phyloP scores from a whole-genome alignment of 2,329 filamentous ascomycete species.

The Colletotrichum tanaceti region DNA sequence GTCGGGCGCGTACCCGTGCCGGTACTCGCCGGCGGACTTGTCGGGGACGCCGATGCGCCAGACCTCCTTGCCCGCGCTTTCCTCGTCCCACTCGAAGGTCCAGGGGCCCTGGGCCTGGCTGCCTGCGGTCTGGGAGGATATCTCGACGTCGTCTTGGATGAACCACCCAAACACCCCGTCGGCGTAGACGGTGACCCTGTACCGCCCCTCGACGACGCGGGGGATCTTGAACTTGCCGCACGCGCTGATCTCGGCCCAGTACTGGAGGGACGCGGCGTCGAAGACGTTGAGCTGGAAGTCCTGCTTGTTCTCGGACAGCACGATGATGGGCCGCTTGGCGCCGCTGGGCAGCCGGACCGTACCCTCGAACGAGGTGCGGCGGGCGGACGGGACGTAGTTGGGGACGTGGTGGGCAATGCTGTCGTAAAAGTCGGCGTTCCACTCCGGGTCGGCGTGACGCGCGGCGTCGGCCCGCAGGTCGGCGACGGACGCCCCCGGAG shows the following conservation, averaged over 20 bases:
- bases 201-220: constrained; percentile 67
- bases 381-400: constrained; percentile 66
- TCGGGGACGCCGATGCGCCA: constrained; percentile 73
- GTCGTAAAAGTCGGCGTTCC: constrained; percentile 72
- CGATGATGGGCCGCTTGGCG: constrained; percentile 64
- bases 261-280: constrained; percentile 68
- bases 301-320: constrained; percentile 56
- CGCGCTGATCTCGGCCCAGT: constrained; percentile 66
- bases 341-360: constrained; percentile 62
- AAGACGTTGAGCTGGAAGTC: constrained; percentile 58
- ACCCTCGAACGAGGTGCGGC: constrained; percentile 62
- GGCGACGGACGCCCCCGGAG: neutral
- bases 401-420: constrained; percentile 68
- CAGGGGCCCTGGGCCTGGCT: constrained; percentile 45
- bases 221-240: constrained; percentile 63
- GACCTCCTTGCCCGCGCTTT: constrained; percentile 67
- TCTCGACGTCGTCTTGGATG: constrained; percentile 60
- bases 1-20: constrained; percentile 65
- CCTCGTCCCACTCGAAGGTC: constrained; percentile 61
- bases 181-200: constrained; percentile 72
- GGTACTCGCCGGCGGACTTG: constrained; percentile 70
- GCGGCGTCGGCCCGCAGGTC: constrained; percentile 58
- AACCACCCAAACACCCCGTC: constrained; percentile 71
- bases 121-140: constrained; percentile 58
- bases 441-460: constrained; percentile 60